phyloP scores from a whole-genome alignment of 352 stramenopile species.

The Phytophthora meadii region DNA sequence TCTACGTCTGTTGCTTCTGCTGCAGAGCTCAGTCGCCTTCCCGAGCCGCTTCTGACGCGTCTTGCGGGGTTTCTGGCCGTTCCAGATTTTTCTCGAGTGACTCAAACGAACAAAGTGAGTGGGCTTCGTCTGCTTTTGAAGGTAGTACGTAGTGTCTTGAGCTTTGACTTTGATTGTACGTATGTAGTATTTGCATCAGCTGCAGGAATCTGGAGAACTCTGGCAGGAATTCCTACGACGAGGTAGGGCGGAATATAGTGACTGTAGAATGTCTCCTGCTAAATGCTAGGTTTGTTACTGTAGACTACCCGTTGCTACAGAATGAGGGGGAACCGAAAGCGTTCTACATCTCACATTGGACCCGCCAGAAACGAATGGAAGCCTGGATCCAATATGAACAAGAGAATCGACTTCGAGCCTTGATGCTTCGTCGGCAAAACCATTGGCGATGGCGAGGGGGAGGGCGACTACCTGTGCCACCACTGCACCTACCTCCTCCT shows the following conservation, averaged over 20 bases:
- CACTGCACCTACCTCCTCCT: slow-evolving; percentile 23
- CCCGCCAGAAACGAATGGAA: slow-evolving; percentile 23
- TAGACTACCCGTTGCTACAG: slow-evolving; percentile 28
- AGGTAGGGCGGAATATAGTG: slow-evolving; percentile 24
- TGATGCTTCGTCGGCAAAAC: slow-evolving; percentile 9
- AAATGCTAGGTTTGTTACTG: background rate
- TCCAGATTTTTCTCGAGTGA: slow-evolving; percentile 43
- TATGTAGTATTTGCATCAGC: slow-evolving; percentile 37
- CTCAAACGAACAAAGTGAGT: slow-evolving; percentile 50
- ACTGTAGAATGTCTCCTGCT: too few species aligned
- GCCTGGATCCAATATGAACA: slow-evolving; percentile 12
- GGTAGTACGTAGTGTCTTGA: background rate
- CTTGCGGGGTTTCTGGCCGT: slow-evolving; percentile 39
- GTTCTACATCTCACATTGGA: slow-evolving; percentile 30
- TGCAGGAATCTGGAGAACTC: slow-evolving; percentile 27
- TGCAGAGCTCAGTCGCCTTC: slow-evolving; percentile 52
- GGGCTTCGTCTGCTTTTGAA: background rate
- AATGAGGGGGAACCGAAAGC: slow-evolving; percentile 17
- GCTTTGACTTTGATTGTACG: slow-evolving; percentile 1
- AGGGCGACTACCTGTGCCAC: slow-evolving; percentile 13
- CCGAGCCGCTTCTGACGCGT: slow-evolving; percentile 36
- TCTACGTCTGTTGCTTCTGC: slow-evolving; percentile 20
- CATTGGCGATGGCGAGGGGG: slow-evolving; percentile 23
- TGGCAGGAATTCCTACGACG: slow-evolving; percentile 41
- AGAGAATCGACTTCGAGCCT: slow-evolving; percentile 11